Base-by-base conservation (phyloP, 768 basidiomycete genomes). In the Mycena kentingensis region DNA sequence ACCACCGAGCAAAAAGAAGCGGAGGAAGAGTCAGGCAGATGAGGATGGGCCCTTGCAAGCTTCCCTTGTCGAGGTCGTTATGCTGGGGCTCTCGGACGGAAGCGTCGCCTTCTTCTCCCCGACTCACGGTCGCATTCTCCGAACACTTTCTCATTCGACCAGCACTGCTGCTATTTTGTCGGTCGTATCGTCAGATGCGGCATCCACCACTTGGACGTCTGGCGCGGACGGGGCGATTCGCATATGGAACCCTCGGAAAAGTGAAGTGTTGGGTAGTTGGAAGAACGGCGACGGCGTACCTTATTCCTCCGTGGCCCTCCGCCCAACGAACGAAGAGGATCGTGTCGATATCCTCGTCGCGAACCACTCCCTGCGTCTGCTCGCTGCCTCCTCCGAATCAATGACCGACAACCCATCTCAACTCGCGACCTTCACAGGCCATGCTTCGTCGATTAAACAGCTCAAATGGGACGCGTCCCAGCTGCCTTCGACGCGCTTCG, bases 41-140 rank as follows among this genome's bases (percentile, higher is more conserved):
- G 60, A 55, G 26, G 63, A 46, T 26, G 71, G 65, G 41, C 60
- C 60, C 34, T 45, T 53, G 44, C 60, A 67, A 48, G 54, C 52
- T 27, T 57, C 65, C 24, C 64, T 66, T 22, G 70, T 72, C 28
- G 71, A 76, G 49, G 73, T 81, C 1, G 73, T 87, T 25, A 67
- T 81, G 18, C 66, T 88, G 36, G 87, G 85, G 19, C 73, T 87
- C 39, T 79, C 83, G 5, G 75, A 84, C 61, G 87, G 87, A 21
- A 68, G 76, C n/a, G 59, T 85, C 15, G 57, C 76, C 4, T 70
- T 86, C 51, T 88, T 85, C 65, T 86, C 86, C 13, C 83, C 84
- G 0, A 73, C 73, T 1, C 83, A 84, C 63, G 81, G 78, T 42
- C 75, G 78, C 48, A 67, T 85, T 34, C 51, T 85, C 19, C 75